A percentile compares a stretch with the other conserved stretches of the same genome.
Evolutionary conservation across 1,284 basidiomycete genomes (phyloP).

Genomic region (Ustilago loliicola): DNA sequence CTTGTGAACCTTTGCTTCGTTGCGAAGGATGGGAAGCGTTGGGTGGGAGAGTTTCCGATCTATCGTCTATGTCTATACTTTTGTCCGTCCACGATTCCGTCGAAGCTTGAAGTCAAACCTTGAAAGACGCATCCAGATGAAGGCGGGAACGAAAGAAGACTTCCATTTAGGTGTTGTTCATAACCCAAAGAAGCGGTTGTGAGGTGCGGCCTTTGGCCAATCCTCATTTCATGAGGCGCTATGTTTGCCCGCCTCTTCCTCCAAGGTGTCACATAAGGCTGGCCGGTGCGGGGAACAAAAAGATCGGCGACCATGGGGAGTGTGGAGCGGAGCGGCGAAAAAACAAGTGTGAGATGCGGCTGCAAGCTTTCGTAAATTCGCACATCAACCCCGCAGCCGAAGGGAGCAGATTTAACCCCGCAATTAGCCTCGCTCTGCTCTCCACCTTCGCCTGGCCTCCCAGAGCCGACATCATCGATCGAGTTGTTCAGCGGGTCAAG

Average conservation of each 20-base stretch:
- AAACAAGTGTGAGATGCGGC: background rate
- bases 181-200: background rate
- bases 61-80: background rate
- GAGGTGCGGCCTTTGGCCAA: conserved; percentile 1
- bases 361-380: conserved; percentile 31
- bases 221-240: conserved; percentile 6
- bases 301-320: background rate
- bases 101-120: background rate
- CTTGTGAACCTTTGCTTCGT: no score
- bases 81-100: background rate
- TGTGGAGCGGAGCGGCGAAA: background rate
- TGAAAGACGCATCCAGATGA: background rate
- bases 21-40: no score
- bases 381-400: conserved; percentile 7
- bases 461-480: background rate
- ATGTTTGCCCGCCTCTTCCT: background rate
- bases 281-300: conserved; percentile 16
- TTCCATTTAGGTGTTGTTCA: background rate
- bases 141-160: background rate
- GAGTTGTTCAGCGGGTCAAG: no score
- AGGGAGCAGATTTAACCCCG: conserved; percentile 17
- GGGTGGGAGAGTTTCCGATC: background rate
- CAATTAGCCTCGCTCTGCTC: conserved; percentile 11
- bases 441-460: background rate
- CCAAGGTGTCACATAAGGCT: background rate